A percentile compares a stretch with the other conserved stretches of the same genome.
Conservation (phyloP, 2,329 filamentous ascomycete genomes). For the Verticillium isaacii region DNA sequence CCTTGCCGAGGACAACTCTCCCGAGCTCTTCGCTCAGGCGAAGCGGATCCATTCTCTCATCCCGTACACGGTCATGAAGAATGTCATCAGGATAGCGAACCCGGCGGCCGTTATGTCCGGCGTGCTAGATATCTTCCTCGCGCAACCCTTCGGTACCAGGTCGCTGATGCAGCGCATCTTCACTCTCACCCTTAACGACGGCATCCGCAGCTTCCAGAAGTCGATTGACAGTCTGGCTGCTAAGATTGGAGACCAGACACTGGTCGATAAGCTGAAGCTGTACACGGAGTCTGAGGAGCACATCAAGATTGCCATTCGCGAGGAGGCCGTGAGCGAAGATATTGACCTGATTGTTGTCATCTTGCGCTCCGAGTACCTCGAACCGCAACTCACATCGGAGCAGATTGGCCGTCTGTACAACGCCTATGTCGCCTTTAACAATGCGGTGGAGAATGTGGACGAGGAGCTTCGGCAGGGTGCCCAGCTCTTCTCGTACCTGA, state of each 20-base stretch:
- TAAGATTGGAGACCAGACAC: constrained; percentile 77
- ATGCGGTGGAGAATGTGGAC: constrained; percentile 85
- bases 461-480: constrained; percentile 85
- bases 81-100: constrained; percentile 93
- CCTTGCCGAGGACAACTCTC: constrained; percentile 95
- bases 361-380: constrained; percentile 70
- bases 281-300: constrained; percentile 74
- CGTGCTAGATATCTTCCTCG: constrained; percentile 89
- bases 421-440: constrained; percentile 93
- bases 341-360: constrained; percentile 85
- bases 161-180: constrained; percentile 95
- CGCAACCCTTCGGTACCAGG: constrained; percentile 86
- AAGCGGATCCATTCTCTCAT: constrained; percentile 93
- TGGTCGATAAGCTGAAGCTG: constrained; percentile 74
- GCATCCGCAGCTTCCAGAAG: constrained; percentile 80
- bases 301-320: constrained; percentile 67
- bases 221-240: constrained; percentile 72
- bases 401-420: constrained; percentile 88
- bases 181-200: constrained; percentile 83
- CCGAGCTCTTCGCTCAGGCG: constrained; percentile 89
- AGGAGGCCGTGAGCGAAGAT: constrained; percentile 67
- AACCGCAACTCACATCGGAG: constrained; percentile 64
- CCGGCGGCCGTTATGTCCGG: constrained; percentile 96
- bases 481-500: constrained; percentile 88
- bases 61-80: constrained; percentile 90